phyloP scores from a whole-genome alignment of 129 eudicot genomes.

The Flaveria robusta region DNA sequence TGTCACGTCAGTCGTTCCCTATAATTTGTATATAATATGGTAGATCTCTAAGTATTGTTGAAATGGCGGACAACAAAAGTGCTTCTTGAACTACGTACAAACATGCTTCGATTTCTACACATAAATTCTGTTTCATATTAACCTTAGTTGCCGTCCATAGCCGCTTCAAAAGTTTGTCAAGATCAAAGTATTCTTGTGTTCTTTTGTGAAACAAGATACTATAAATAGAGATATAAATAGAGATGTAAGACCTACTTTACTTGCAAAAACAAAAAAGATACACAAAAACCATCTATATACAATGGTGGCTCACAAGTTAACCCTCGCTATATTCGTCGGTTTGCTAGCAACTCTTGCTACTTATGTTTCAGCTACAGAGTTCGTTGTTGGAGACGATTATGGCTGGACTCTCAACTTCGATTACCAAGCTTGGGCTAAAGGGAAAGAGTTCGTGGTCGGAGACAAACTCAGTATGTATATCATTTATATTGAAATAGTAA shows the following conservation, averaged over 20 bases:
- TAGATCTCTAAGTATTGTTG: too few species aligned
- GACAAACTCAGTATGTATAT: conserved; percentile 27
- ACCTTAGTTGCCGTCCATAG: conserved; percentile 3
- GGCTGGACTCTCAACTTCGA: conserved; percentile 39
- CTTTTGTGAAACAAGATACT: conserved; percentile 9
- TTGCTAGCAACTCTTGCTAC: conserved; percentile 1
- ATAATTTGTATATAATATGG: too few species aligned
- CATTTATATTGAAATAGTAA: too few species aligned
- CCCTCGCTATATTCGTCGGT: neutral
- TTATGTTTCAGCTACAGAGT: conserved; percentile 10
- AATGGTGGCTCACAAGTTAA: conserved; percentile 3
- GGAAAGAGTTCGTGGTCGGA: conserved; percentile 36
- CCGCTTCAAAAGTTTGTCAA: conserved; percentile 11
- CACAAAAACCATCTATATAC: neutral
- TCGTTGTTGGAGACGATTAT: conserved; percentile 32
- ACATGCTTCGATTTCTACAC: neutral
- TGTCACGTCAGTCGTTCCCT: too few species aligned
- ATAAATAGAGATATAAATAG: conserved; percentile 9
- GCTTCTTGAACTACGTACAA: neutral
- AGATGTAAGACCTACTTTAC: neutral
- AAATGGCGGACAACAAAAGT: neutral
- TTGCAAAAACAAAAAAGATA: neutral
- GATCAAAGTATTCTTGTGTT: conserved; percentile 7
- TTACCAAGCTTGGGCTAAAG: conserved; percentile 43
- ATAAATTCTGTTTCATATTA: neutral